Base-by-base conservation (phyloP, 139 green algal species). In the Eudorina sp. region DNA sequence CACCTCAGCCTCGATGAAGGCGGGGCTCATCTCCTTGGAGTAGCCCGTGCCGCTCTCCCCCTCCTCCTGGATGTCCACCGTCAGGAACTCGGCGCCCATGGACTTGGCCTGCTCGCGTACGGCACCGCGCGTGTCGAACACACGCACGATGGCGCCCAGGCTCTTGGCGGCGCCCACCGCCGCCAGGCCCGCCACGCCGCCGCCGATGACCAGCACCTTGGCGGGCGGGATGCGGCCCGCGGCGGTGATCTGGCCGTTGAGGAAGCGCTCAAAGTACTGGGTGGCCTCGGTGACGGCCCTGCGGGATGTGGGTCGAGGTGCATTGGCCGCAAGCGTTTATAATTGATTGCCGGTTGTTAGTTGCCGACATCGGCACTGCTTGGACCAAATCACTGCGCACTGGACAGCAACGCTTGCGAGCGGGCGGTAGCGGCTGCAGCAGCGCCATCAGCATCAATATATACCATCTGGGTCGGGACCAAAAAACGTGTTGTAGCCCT, bases 191-290 rank as follows among this genome's bases (percentile, higher is more conserved):
- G 94, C 94, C 27, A 96, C 94, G 19, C 94, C 95, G 38, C n/a
- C 94, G 34, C 90, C 86, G 3, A 92, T 89, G 11, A 91, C 85
- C 0, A 89, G 78, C 78, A 95, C 91, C 90, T 95, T 95, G 81
- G 95, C 95, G n/a, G 95, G 96, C 0, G 95, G 95, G 27, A 97
- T 93, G 62, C 94, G 90, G 19, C n/a, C 96, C 96, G 96, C 96
- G 8, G 97, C 97, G 0, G 97, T 99, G 90, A 99, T 99, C 93
- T 99, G 95, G 31, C 95, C 95, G 6, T 94, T 95, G 89, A 98
- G 97, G 93, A 98, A 97, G 74, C 96, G 92, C 11, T 93, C 94
- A 89, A 98, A 98, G 89, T 96, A 86, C 55, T 95, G 85, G 0
- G 94, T 92, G 0, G 96, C 96, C 92, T 98, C 96, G 1, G 97